phyloP scores from a whole-genome alignment of 1,284 basidiomycete species.

The Chalciporus piperatoides region DNA sequence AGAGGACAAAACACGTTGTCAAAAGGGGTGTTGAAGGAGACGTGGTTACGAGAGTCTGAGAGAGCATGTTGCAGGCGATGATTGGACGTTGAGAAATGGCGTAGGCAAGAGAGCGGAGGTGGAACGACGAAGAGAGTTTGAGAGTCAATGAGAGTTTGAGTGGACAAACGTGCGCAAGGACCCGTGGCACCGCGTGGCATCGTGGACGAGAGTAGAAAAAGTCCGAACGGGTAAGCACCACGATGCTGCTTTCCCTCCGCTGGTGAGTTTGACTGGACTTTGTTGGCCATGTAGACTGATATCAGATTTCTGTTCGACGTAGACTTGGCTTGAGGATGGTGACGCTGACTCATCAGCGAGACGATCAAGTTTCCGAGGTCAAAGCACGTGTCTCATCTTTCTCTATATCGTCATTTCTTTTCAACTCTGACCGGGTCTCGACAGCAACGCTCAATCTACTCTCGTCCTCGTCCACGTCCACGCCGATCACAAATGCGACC shows the following conservation, averaged over 20 bases:
- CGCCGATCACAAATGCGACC: background rate
- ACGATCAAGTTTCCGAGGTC: constrained; percentile 11
- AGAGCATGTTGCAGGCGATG: constrained; percentile 23
- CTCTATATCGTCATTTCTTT: constrained; percentile 26
- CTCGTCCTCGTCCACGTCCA: background rate
- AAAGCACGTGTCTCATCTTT: constrained; percentile 29
- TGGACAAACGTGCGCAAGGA: constrained; percentile 35
- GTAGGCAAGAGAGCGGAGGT: constrained; percentile 12
- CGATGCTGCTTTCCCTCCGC: constrained; percentile 10
- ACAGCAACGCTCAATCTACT: background rate
- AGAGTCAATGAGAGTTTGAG: constrained; percentile 4
- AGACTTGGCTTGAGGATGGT: background rate
- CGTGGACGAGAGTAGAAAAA: constrained; percentile 28
- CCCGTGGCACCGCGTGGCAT: constrained; percentile 32
- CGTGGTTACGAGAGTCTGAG: constrained; percentile 17
- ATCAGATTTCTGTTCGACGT: background rate
- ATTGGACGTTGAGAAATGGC: constrained; percentile 21
- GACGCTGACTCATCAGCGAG: constrained; percentile 28
- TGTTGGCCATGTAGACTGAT: constrained; percentile 4
- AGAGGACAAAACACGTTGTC: constrained; percentile 22
- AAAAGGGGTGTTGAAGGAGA: background rate
- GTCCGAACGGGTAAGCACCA: constrained; percentile 11
- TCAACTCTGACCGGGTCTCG: constrained; percentile 1
- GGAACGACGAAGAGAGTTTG: background rate
- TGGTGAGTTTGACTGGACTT: constrained; percentile 19